phyloP scores from a whole-genome alignment of 768 basidiomycete genomes.

The Phaffia australis region DNA sequence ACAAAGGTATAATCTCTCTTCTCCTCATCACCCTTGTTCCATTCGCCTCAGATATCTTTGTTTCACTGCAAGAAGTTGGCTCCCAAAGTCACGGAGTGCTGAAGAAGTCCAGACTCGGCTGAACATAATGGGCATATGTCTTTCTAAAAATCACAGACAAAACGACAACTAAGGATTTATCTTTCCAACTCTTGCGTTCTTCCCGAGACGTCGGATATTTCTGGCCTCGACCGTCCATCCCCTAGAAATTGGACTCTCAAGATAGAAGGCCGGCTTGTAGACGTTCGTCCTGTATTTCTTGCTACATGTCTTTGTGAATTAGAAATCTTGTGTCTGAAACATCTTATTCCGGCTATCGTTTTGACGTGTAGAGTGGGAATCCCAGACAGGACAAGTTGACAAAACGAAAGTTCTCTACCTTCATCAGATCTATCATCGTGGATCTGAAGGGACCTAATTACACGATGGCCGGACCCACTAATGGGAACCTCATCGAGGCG shows the following conservation, averaged over 20 bases:
- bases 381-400: slow-evolving; percentile 36
- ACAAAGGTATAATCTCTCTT: slow-evolving; percentile 48
- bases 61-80: background rate
- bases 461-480: no score
- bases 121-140: no score
- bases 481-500: slow-evolving; percentile 84
- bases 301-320: background rate
- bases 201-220: slow-evolving; percentile 32
- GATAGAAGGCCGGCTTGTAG: slow-evolving; percentile 72
- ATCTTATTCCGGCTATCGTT: background rate
- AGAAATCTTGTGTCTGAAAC: background rate
- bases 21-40: background rate
- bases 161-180: slow-evolving; percentile 72
- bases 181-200: slow-evolving; percentile 76
- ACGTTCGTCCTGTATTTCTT: slow-evolving; percentile 33
- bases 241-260: slow-evolving; percentile 72
- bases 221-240: background rate
- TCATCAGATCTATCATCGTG: slow-evolving; percentile 71
- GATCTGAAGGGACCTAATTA: slow-evolving; percentile 76
- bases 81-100: background rate
- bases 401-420: slow-evolving; percentile 67
- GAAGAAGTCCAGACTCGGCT: no score
- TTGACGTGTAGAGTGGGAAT: slow-evolving; percentile 32
- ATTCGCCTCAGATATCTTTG: background rate
- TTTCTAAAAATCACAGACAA: no score